These are phyloP conservation scores for Galerina marginata DNA, from an alignment of 768 basidiomycete genomes.

Conservation along the genomic window DNA sequence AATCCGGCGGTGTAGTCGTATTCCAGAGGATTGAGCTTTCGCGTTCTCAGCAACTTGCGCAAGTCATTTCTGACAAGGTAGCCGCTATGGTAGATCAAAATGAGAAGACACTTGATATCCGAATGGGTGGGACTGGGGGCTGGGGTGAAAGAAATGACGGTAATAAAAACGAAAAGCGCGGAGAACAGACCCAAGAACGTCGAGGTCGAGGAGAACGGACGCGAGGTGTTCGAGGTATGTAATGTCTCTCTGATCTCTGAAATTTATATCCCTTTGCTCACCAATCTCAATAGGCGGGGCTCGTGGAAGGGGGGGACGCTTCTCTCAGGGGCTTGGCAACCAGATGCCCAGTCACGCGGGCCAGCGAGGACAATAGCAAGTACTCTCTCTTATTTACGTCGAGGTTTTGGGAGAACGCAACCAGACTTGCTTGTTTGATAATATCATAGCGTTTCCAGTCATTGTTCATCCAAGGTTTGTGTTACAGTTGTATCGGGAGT, in stretches of 20 bases:
- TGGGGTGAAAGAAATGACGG: slow-evolving; percentile 77
- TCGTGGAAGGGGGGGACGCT: slow-evolving; percentile 77
- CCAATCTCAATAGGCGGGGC: slow-evolving; percentile 51
- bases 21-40: slow-evolving; percentile 93
- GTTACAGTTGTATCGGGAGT: slow-evolving; percentile 25
- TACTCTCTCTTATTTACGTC: too few relatives aligned
- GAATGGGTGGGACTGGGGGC: slow-evolving; percentile 69
- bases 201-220: slow-evolving; percentile 75
- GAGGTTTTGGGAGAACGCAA: too few relatives aligned
- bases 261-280: neutral
- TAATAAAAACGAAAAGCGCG: slow-evolving; percentile 76
- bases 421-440: too few relatives aligned
- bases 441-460: neutral
- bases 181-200: slow-evolving; percentile 80
- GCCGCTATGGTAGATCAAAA: slow-evolving; percentile 88
- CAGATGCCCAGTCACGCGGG: slow-evolving; percentile 62
- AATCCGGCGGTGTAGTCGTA: slow-evolving; percentile 86
- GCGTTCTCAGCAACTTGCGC: slow-evolving; percentile 88
- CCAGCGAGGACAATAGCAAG: slow-evolving; percentile 33
- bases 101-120: slow-evolving; percentile 86
- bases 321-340: slow-evolving; percentile 83
- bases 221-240: slow-evolving; percentile 64
- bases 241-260: neutral
- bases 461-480: neutral
- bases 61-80: slow-evolving; percentile 87